Percentiles rank a stretch among this genome's conserved stretches.
These are phyloP conservation scores for Yarrowia hollandica DNA, from an alignment of 805 yeast species.

Conservation along the genomic window DNA sequence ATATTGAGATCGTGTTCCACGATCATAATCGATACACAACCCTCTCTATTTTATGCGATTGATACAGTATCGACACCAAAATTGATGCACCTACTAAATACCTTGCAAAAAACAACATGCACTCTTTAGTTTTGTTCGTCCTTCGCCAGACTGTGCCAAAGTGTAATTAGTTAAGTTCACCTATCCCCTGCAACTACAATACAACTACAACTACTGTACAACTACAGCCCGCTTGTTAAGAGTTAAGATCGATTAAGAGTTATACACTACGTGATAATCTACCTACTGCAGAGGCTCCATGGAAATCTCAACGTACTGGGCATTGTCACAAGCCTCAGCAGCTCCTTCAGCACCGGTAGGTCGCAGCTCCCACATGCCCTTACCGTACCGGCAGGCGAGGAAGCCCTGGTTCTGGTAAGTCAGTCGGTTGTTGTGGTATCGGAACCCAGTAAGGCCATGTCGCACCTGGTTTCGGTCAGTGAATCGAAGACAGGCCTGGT, in stretches of 20 bases:
- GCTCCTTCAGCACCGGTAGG: background rate
- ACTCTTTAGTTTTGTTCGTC: too few species aligned
- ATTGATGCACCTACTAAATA: too few species aligned
- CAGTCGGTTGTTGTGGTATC: background rate
- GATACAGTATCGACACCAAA: too few species aligned
- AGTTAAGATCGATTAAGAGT: background rate
- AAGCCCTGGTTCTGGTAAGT: constrained; percentile 22
- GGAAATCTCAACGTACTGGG: constrained; percentile 14
- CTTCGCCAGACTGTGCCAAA: too few species aligned
- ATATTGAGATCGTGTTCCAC: too few species aligned
- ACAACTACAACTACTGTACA: too few species aligned
- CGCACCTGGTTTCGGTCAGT: constrained; percentile 4
- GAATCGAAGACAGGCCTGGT: constrained; percentile 2
- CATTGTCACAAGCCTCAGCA: constrained; percentile 1
- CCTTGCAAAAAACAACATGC: too few species aligned
- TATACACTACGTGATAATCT: background rate
- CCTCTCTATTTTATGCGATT: too few species aligned
- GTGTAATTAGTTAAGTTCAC: too few species aligned
- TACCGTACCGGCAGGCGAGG: background rate
- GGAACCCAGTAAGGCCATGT: constrained; percentile 3
- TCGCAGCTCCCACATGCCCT: constrained; percentile 20
- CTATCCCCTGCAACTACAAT: too few species aligned
- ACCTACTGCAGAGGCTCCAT: constrained; percentile 11
- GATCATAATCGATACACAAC: too few species aligned
- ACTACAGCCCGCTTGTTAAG: too few species aligned